Evolutionary conservation across 495 filamentous ascomycete species (phyloP), one percentile per base, ranked within the genome.

Genomic region (Trichocladium uniseriatum): DNA sequence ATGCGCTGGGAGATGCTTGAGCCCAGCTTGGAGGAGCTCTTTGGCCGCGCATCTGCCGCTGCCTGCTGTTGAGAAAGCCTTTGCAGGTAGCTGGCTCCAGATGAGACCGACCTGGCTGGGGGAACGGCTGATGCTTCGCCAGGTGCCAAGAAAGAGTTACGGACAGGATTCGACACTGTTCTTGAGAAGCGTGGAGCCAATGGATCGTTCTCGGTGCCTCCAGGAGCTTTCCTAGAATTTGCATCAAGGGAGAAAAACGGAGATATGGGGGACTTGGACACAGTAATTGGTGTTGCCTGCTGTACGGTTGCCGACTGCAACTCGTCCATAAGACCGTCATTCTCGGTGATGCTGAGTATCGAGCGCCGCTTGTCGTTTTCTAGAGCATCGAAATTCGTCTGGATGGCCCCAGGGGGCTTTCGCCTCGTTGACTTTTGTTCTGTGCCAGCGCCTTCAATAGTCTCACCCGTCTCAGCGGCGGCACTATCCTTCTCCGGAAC

Each of bases 301-400:
- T 94, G 79, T 15, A 94, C 68, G 2, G 81, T 87, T 28, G 88
- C 89, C 31, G 79, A 84, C 53, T 85, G 85, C 43, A 95, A 70
- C 70, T 95, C 88, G 49, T 92, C 85, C 80, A 94, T 85, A 55
- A 94, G 83, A 28, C 82, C 87, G 64, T 95, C 88, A 63, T 94
- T 87, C 6, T 86, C 90, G 27, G 79, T 76, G 48, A 82, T 77
- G 56, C 81, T 78, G 56, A 80, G 78, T 53, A 83, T 76, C 3
- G 81, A 80, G 52, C 74, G 73, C 20, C 79, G 71, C 21, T 67
- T 71, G 19, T 77, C 79, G 36, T 61, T 65, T 15, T 69, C 65
- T 9, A 59, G 39, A 29, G 49, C 58, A 38, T 55, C 46, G 20
- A 75, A 34, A 41, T 71, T 66, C 5, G 74, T 76, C 44, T 72